These are phyloP conservation scores for Capsella bursapastoris DNA, from an alignment of 345 rosid genomes.

Conservation along the genomic window DNA sequence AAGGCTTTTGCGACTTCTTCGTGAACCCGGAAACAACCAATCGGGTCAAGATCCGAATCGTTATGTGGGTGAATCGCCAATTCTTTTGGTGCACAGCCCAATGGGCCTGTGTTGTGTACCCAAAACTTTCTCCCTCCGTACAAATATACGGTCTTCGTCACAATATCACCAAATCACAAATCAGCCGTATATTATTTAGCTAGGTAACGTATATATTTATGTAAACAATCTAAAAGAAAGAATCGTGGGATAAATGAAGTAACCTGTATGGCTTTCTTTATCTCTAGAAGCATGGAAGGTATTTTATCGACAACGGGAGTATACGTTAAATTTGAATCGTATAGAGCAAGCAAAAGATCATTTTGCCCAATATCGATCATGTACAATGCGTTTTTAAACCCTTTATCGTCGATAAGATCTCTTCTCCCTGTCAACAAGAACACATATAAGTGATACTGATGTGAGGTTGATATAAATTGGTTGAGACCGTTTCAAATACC, in stretches of 20 bases:
- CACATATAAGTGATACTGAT: no score
- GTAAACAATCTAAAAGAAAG: no score
- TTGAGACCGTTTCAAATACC: conserved; percentile 20
- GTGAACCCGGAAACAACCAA: conserved; percentile 61
- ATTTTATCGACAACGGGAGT: conserved; percentile 51
- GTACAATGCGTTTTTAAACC: conserved; percentile 60
- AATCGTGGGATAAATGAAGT: background rate
- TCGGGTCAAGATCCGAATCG: conserved; percentile 51
- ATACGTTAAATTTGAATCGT: conserved; percentile 38
- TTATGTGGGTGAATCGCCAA: conserved; percentile 48
- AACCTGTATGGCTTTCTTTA: conserved; percentile 57
- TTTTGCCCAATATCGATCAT: conserved; percentile 74
- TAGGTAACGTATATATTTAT: no score
- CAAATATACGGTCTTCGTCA: conserved; percentile 48
- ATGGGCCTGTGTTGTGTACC: conserved; percentile 74
- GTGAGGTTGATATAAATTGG: no score
- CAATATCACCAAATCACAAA: conserved; percentile 1
- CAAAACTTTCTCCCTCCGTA: conserved; percentile 73
- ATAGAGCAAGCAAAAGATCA: conserved; percentile 51
- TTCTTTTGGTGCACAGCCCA: conserved; percentile 67
- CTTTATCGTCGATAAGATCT: conserved; percentile 49
- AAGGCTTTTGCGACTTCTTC: conserved; percentile 60
- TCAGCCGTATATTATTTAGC: background rate
- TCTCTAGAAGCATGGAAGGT: conserved; percentile 58
- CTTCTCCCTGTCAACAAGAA: conserved; percentile 36